Evolutionary conservation across 129 eudicot genomes (phyloP).

Genomic region (Solidago caesia): DNA sequence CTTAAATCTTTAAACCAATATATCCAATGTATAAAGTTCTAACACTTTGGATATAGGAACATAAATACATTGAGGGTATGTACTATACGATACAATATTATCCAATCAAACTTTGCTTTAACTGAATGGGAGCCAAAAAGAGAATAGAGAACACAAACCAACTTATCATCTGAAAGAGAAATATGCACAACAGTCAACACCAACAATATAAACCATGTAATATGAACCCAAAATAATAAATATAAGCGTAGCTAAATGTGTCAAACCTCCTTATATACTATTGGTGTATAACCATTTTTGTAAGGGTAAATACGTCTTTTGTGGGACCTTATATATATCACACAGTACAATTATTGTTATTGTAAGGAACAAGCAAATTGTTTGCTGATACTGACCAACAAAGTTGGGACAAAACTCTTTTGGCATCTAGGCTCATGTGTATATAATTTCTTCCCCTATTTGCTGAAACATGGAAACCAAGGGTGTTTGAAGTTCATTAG

Average conservation of each 20-base stretch:
- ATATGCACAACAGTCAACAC: conserved; percentile 17
- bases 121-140: conserved; percentile 4
- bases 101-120: background rate
- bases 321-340: background rate
- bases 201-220: conserved; percentile 22
- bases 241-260: conserved; percentile 1
- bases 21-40: conserved; percentile 10
- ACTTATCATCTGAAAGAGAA: conserved; percentile 9
- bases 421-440: conserved; percentile 16
- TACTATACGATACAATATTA: conserved; percentile 1
- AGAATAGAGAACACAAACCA: background rate
- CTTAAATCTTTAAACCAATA: background rate
- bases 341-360: conserved; percentile 31
- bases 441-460: conserved; percentile 29
- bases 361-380: conserved; percentile 19
- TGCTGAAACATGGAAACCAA: conserved; percentile 39
- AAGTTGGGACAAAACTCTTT: conserved; percentile 27
- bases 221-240: conserved; percentile 21
- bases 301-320: conserved; percentile 29
- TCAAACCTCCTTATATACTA: background rate
- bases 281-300: background rate
- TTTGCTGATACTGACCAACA: conserved; percentile 16
- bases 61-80: background rate
- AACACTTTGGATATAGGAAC: background rate
- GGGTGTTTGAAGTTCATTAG: conserved; percentile 35